phyloP scores from a whole-genome alignment of 2,329 filamentous ascomycete genomes.

The Teratosphaeria pseudoeucalypti region DNA sequence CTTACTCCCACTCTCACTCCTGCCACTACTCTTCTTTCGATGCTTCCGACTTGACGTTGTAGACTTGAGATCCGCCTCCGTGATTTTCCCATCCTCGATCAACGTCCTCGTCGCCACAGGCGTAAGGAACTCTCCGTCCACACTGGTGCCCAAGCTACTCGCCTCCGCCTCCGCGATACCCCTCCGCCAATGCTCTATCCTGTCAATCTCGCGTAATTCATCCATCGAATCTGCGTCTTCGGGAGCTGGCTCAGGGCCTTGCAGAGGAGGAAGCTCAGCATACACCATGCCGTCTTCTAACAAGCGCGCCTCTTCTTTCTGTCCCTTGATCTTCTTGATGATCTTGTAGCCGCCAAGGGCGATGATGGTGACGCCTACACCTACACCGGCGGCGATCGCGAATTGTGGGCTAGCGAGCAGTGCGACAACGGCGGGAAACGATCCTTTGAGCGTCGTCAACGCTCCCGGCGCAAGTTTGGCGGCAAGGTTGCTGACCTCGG shows the following conservation, averaged over 20 bases:
- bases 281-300: conserved; percentile 13
- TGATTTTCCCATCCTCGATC: conserved; percentile 35
- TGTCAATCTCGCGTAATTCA: conserved; percentile 47
- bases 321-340: conserved; percentile 66
- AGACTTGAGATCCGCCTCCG: conserved; percentile 36
- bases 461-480: conserved; percentile 77
- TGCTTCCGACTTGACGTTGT: conserved; percentile 22
- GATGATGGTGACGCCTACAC: conserved; percentile 86
- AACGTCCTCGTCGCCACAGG: conserved; percentile 41
- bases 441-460: conserved; percentile 62
- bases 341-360: conserved; percentile 97
- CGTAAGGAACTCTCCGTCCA: conserved; percentile 57
- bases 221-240: conserved; percentile 35
- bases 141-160: conserved; percentile 46
- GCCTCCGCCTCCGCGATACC: conserved; percentile 50
- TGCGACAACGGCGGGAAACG: conserved; percentile 76
- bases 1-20: conserved; percentile 1
- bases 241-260: conserved; percentile 5
- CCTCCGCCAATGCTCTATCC: conserved; percentile 53
- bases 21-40: conserved; percentile 18
- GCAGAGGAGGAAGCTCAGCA: background rate
- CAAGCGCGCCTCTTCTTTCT: conserved; percentile 26
- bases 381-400: conserved; percentile 80
- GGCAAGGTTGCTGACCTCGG: conserved; percentile 75
- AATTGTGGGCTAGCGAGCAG: conserved; percentile 87